phyloP scores from a whole-genome alignment of 345 rosid genomes.

The Eucalyptus brandiana region DNA sequence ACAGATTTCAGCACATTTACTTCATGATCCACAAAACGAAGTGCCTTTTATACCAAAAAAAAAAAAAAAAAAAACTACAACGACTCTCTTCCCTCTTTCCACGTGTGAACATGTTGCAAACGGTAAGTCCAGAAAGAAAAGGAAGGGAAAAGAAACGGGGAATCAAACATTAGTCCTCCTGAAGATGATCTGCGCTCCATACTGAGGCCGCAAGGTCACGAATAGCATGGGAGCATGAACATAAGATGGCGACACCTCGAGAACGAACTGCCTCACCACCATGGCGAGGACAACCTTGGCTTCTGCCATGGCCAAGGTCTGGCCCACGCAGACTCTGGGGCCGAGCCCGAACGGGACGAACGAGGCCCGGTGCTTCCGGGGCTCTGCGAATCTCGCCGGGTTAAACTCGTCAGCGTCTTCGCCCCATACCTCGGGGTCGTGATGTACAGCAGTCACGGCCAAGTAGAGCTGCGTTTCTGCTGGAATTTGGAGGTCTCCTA shows the following conservation, averaged over 20 bases:
- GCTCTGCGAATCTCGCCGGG: conserved; percentile 44
- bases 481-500: conserved; percentile 55
- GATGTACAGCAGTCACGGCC: conserved; percentile 39
- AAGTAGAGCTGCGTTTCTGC: conserved; percentile 45
- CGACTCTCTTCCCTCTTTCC: neutral
- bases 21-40: neutral
- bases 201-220: conserved; percentile 48
- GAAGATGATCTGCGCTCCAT: conserved; percentile 59
- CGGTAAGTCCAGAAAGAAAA: neutral
- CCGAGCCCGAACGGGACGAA: conserved; percentile 54
- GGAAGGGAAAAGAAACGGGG: neutral
- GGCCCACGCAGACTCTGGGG: conserved; percentile 49
- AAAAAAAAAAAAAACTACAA: neutral
- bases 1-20: neutral
- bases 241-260: conserved; percentile 45
- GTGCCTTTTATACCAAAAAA: neutral
- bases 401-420: conserved; percentile 53
- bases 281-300: conserved; percentile 44
- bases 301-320: conserved; percentile 36
- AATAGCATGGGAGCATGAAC: conserved; percentile 57
- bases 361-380: conserved; percentile 28
- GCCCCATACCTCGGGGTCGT: conserved; percentile 61
- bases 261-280: conserved; percentile 31
- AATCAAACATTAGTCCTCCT: conserved; percentile 5
- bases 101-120: neutral